Evolutionary conservation across 2,329 filamentous ascomycete species (phyloP).

Genomic region (Pseudocercospora ulei): DNA sequence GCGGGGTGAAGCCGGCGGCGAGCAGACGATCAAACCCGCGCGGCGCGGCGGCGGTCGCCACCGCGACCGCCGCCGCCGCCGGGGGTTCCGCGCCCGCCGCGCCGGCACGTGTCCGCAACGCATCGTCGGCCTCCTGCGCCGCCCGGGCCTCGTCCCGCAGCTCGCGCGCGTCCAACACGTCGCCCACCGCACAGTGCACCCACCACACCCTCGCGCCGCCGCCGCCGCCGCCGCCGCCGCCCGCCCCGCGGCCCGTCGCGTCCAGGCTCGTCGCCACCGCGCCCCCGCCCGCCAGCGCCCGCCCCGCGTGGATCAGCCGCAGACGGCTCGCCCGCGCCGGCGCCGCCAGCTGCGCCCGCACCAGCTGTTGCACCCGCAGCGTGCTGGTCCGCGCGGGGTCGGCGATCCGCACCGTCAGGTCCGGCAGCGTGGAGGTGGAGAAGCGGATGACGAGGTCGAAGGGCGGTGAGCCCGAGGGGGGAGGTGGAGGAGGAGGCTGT

Average conservation of each 20-base stretch:
- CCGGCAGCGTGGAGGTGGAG: slow-evolving; percentile 64
- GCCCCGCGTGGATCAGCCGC: slow-evolving; percentile 82
- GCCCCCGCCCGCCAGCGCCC: slow-evolving; percentile 65
- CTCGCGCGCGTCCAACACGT: slow-evolving; percentile 57
- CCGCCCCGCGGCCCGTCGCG: too few species aligned
- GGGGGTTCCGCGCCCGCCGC: slow-evolving; percentile 28
- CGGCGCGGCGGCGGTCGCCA: slow-evolving; percentile 48
- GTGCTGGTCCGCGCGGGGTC: slow-evolving; percentile 60
- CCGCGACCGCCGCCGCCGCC: slow-evolving; percentile 7
- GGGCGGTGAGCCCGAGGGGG: too few species aligned
- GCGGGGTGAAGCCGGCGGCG: slow-evolving; percentile 65
- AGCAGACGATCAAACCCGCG: slow-evolving; percentile 84
- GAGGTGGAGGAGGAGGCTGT: too few species aligned
- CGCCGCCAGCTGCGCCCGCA: slow-evolving; percentile 60
- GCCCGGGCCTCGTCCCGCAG: slow-evolving; percentile 55
- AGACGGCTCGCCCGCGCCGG: slow-evolving; percentile 59
- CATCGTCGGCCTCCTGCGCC: slow-evolving; percentile 36
- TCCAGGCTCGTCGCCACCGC: slow-evolving; percentile 60
- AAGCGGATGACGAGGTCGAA: slow-evolving; percentile 85
- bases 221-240: slow-evolving; percentile 40
- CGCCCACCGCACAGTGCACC: slow-evolving; percentile 85
- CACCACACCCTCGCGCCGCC: slow-evolving; percentile 62
- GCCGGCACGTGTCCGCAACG: slow-evolving; percentile 27
- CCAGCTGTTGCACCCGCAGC: slow-evolving; percentile 68
- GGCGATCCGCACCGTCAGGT: slow-evolving; percentile 68